Base-by-base conservation (phyloP, 73 alveolate species). In the Stentor roeselii region DNA sequence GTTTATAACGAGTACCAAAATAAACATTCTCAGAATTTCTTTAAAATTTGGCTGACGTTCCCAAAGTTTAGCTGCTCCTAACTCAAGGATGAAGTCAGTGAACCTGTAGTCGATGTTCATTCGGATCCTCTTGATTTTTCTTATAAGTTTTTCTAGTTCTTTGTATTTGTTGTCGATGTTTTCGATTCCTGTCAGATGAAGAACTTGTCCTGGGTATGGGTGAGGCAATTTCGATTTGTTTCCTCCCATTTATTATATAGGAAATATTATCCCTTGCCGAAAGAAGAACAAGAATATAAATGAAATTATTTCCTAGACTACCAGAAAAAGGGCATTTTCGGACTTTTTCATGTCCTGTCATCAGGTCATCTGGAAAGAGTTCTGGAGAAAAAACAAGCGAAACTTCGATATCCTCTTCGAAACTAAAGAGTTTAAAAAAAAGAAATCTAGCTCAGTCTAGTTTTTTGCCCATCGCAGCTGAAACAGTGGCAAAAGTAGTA, bases 401-500 rank as follows among this genome's bases (percentile, higher is more conserved):
- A n/a, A n/a, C n/a, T n/a, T n/a, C n/a, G n/a, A n/a, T n/a, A n/a
- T n/a, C n/a, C n/a, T n/a, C n/a, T n/a, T n/a, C n/a, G n/a, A n/a
- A n/a, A n/a, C n/a, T n/a, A n/a, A n/a, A n/a, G n/a, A n/a, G n/a
- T n/a, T n/a, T n/a, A n/a, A n/a, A n/a, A n/a, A n/a, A n/a, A n/a
- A n/a, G n/a, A n/a, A n/a, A n/a, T n/a, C n/a, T n/a, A n/a, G n/a
- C n/a, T n/a, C n/a, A n/a, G n/a, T n/a, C n/a, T n/a, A n/a, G n/a
- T n/a, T n/a, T n/a, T n/a, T n/a, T n/a, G n/a, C n/a, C 67, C 21
- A 86, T 90, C 30, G 36, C 88, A 0, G 93, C 96, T 2, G 93
- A 90, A 61, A 35, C 87, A 21, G 96, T 94, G 1, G 96, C 96
- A 37, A 58, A 75, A 60, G 92, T 91, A 0, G 91, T 91, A 36